Conservation (phyloP, 2,329 filamentous ascomycete genomes). For the Fusarium aywerte region DNA sequence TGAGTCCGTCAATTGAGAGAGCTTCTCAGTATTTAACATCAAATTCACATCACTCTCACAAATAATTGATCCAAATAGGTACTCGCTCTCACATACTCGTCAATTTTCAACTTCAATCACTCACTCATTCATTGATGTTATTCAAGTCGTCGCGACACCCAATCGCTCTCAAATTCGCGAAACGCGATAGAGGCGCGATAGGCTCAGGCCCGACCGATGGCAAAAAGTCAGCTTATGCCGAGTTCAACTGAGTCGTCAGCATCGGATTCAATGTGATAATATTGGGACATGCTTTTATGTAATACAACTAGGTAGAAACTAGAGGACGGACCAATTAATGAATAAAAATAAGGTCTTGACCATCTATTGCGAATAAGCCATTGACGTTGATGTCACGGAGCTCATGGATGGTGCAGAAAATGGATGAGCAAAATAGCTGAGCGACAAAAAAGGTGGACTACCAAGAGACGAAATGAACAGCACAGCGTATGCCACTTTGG, state of each 20-base stretch:
- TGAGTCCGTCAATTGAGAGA: fast-evolving
- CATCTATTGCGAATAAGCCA: too few relatives aligned
- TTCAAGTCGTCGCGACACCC: not conserved
- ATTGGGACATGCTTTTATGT: not conserved
- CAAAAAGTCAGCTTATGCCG: constrained; percentile 1
- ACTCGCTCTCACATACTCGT: not conserved
- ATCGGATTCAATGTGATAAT: not conserved
- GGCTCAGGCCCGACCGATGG: not conserved
- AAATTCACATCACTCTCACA: too few relatives aligned
- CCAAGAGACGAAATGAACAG: too few relatives aligned
- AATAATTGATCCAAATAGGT: not conserved
- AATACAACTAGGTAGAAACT: not conserved
- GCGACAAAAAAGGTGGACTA: too few relatives aligned
- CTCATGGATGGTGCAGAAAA: not conserved
- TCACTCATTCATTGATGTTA: not conserved
- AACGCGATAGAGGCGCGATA: not conserved
- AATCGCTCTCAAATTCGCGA: constrained; percentile 6
- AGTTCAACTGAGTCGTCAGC: too few relatives aligned
- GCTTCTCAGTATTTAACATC: not conserved
- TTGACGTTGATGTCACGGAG: too few relatives aligned
- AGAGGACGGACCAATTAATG: too few relatives aligned
- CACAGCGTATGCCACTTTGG: too few relatives aligned
- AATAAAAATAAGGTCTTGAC: too few relatives aligned
- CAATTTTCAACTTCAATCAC: not conserved
- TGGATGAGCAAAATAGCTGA: too few relatives aligned